These are phyloP conservation scores for Xenoacremonium recifei DNA, from an alignment of 2,329 filamentous ascomycete genomes.

Conservation along the genomic window DNA sequence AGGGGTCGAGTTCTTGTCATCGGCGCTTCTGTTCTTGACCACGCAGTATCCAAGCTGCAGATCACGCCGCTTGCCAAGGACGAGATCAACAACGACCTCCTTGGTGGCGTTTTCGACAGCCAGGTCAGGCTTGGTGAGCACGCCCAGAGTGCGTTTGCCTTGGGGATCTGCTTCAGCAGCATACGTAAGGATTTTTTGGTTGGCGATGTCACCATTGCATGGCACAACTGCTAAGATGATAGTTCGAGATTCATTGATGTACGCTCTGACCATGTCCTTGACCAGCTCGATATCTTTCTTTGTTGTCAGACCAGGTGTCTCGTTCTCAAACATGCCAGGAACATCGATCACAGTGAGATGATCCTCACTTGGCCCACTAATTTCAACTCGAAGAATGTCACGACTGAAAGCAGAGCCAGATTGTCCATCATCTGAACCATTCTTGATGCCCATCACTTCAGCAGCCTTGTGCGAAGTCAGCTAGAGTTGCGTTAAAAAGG, in stretches of 20 bases:
- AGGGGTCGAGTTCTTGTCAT: conserved; percentile 34
- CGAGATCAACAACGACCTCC: conserved; percentile 38
- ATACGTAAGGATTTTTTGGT: conserved; percentile 38
- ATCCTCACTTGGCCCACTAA: conserved; percentile 42
- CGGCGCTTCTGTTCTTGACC: conserved; percentile 46
- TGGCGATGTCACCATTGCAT: conserved; percentile 39
- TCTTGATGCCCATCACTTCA: conserved; percentile 42
- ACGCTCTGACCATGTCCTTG: conserved; percentile 44
- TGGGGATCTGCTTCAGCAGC: conserved; percentile 37
- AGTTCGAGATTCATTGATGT: conserved; percentile 46
- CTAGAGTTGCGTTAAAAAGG: not conserved
- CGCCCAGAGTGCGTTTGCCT: conserved; percentile 42
- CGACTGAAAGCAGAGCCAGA: conserved; percentile 41
- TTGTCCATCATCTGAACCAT: conserved; percentile 4
- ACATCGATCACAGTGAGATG: conserved; percentile 55
- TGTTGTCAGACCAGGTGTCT: conserved; percentile 37
- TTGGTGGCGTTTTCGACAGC: conserved; percentile 40
- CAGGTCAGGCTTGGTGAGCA: conserved; percentile 61
- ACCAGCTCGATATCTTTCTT: conserved; percentile 45
- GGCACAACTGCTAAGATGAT: conserved; percentile 49
- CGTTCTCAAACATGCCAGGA: conserved; percentile 47
- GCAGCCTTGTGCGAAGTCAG: conserved; percentile 33
- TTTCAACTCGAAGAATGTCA: conserved; percentile 40
- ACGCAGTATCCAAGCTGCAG: conserved; percentile 48
- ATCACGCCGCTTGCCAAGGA: conserved; percentile 37